Evolutionary conservation across 148 eudicot genomes (phyloP).

Genomic region (Camellia japonica): DNA sequence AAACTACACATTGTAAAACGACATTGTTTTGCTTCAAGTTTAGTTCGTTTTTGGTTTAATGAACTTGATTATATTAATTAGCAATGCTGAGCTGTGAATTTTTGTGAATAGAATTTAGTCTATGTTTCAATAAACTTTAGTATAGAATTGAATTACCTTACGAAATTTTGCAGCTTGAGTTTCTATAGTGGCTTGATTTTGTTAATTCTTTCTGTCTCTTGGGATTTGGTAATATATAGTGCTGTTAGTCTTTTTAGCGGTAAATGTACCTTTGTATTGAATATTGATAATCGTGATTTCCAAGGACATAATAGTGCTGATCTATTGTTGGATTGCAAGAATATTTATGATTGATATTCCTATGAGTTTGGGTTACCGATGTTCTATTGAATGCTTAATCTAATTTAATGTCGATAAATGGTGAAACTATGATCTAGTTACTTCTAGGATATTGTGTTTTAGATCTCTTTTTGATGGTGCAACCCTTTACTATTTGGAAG

Average conservation of each 20-base stretch:
- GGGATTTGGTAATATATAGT: background rate
- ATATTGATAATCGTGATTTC: background rate
- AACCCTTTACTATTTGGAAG: too few species aligned
- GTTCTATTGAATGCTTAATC: background rate
- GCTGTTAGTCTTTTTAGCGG: background rate
- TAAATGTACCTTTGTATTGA: background rate
- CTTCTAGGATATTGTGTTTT: background rate
- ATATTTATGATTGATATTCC: background rate
- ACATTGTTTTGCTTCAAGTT: background rate
- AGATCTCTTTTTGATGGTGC: background rate
- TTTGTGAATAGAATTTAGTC: background rate
- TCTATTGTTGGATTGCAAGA: background rate
- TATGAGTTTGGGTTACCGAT: background rate
- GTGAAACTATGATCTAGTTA: background rate
- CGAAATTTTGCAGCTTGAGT: background rate
- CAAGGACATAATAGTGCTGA: background rate
- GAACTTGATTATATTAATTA: background rate
- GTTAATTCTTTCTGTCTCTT: background rate
- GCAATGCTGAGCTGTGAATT: background rate
- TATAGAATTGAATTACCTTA: background rate
- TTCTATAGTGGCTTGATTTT: background rate
- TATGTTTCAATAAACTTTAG: background rate
- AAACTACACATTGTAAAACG: too few species aligned
- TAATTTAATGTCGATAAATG: background rate
- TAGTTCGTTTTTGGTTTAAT: background rate